Evolutionary conservation across 2,329 filamentous ascomycete genomes (phyloP).

Genomic region (Apiospora rasikravindrae): DNA sequence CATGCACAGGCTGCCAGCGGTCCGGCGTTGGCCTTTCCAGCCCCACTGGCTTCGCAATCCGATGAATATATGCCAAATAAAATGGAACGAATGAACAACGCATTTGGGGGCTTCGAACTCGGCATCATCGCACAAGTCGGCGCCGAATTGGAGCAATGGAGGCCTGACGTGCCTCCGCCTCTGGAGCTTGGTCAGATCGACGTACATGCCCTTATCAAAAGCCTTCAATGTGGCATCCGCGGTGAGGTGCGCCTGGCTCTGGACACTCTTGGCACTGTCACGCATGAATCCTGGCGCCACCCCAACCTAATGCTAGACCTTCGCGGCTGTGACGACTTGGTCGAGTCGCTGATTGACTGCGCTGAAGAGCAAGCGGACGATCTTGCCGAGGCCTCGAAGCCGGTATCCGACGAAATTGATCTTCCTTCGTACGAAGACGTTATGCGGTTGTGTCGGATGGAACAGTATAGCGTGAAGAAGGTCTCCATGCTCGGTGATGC

Average conservation of each 20-base stretch:
- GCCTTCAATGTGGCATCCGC: conserved; percentile 87
- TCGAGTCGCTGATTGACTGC: conserved; percentile 88
- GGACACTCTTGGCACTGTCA: conserved; percentile 77
- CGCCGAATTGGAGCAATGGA: conserved; percentile 68
- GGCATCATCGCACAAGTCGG: conserved; percentile 68
- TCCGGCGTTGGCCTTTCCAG: conserved; percentile 36
- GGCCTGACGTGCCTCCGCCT: conserved; percentile 76
- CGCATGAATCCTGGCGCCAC: conserved; percentile 64
- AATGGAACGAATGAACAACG: conserved; percentile 52
- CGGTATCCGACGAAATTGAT: conserved; percentile 85
- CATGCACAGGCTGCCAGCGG: conserved; percentile 32
- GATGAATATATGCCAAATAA: conserved; percentile 62
- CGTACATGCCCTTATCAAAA: conserved; percentile 86
- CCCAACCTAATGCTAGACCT: conserved; percentile 71
- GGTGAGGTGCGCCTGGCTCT: conserved; percentile 88
- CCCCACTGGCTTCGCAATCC: conserved; percentile 48
- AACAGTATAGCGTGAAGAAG: conserved; percentile 75
- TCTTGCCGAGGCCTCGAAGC: conserved; percentile 81
- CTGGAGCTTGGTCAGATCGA: conserved; percentile 87
- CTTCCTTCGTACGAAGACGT: conserved; percentile 88
- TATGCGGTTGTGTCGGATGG: conserved; percentile 75
- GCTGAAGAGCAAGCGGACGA: conserved; percentile 87
- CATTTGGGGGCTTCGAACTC: conserved; percentile 76
- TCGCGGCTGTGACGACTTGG: conserved; percentile 81
- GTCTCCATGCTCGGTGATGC: conserved; percentile 74